These are phyloP conservation scores for Lolium perenne DNA, from an alignment of 176 grass and related monocot genomes.

Conservation along the genomic window DNA sequence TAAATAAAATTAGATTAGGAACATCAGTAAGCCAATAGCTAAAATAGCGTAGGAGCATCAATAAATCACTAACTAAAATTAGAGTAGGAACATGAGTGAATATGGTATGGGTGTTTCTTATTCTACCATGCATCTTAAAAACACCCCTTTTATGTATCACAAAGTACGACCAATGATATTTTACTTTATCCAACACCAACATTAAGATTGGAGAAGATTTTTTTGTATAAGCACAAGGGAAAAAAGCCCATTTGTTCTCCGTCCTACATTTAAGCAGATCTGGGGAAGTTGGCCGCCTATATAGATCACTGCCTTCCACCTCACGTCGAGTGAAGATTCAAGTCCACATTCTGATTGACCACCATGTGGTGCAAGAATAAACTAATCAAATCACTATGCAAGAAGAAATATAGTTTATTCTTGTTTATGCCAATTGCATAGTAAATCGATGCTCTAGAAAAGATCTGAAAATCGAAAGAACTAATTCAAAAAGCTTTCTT, in stretches of 20 bases:
- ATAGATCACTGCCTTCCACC: slow-evolving; percentile 88
- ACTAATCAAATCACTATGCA: slow-evolving; percentile 38
- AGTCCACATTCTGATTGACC: slow-evolving; percentile 52
- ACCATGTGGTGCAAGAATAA: slow-evolving; percentile 41
- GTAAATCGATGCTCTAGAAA: background rate
- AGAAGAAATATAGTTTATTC: too few relatives aligned
- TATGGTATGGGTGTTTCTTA: background rate
- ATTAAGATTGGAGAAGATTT: background rate
- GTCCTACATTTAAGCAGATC: slow-evolving; percentile 89
- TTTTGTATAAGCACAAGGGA: background rate
- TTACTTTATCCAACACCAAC: slow-evolving; percentile 13
- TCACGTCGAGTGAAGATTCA: slow-evolving; percentile 84
- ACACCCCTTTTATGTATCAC: background rate
- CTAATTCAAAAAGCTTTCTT: slow-evolving; percentile 31
- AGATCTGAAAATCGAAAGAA: slow-evolving; percentile 18
- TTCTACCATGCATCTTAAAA: background rate
- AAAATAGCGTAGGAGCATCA: background rate
- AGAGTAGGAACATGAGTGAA: background rate
- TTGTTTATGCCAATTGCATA: too few relatives aligned
- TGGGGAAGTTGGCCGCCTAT: slow-evolving; percentile 52
- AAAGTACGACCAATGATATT: background rate
- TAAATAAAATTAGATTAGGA: background rate
- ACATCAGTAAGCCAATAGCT: background rate
- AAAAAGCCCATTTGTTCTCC: background rate
- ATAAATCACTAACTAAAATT: background rate